Base-by-base conservation (phyloP, 2,329 filamentous ascomycete species). In the Aspergillus felis region DNA sequence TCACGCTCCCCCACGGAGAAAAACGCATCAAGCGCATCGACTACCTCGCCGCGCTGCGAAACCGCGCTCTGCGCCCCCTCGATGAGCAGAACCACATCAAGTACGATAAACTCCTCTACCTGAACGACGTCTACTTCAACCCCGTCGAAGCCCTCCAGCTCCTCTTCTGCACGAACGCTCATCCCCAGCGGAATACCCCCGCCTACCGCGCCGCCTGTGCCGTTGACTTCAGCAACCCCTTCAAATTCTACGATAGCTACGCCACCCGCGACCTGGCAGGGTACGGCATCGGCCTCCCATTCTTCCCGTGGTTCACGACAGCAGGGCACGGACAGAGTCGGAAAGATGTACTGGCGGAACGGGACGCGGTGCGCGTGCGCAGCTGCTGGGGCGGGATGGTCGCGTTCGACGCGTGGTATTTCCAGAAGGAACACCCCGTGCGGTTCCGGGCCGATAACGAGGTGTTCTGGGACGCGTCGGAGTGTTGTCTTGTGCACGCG, bases 361-460 rank as follows among this genome's bases (percentile, higher is more conserved):
- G 70, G 49, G 78, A 80, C 61, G 76, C 87, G 0, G 88, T 92
- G 1, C 82, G 85, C 8, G 88, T 91, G 1, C 83, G 82, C 64
- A 87, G 86, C 61, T 92, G 89, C 73, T 92, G 89, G 89, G 87
- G 88, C 53, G 89, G 89, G 24, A 91, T 91, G 83, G 86, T 79
- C 25, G 77, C 78, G 17, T 80, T 80, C 60, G 77, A 80, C 60
- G 78, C 77, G 9, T 70, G 65, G 38, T 79, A 75, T 51, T 79
- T 80, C 63, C 78, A 80, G 61, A 67, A 57, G 61, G 70, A 42
- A 67, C 32, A 60, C 32, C 83, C 81, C 0, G 74, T 79, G 6
- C 79, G 80, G 3, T 88, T 88, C 67, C 81, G 85, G 5, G 79
- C 82, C 41, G 82, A 85, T 50, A 75, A 78, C 3, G 85, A 87